Conservation (phyloP, 163 green algal genomes). For the Prototheca wickerhamii region DNA sequence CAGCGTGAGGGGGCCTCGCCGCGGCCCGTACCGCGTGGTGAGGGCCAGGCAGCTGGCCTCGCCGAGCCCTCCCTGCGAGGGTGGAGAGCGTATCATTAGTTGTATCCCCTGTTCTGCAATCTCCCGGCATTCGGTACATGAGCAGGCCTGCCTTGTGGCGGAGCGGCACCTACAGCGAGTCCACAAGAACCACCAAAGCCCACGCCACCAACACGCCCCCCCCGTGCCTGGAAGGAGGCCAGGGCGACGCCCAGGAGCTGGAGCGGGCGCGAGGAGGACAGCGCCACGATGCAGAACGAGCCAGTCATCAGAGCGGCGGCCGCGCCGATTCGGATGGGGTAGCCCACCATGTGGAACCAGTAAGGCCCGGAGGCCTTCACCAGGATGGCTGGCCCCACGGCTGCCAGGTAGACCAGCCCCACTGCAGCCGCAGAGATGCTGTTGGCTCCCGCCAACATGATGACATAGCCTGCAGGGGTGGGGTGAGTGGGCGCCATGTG, state of each 20-base stretch:
- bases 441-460: slow-evolving; percentile 55
- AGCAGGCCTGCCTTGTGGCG: too few relatives aligned
- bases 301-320: slow-evolving; percentile 28
- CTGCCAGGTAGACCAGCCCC: slow-evolving; percentile 50
- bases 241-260: slow-evolving; percentile 51
- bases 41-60: slow-evolving; percentile 43
- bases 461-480: slow-evolving; percentile 39
- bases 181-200: background rate
- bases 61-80: slow-evolving; percentile 48
- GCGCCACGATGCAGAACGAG: slow-evolving; percentile 34
- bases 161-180: too few relatives aligned
- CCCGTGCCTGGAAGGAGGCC: slow-evolving; percentile 28
- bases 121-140: too few relatives aligned
- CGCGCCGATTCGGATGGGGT: slow-evolving; percentile 19
- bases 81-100: too few relatives aligned
- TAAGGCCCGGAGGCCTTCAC: slow-evolving; percentile 40
- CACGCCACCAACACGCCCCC: background rate
- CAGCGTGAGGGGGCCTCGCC: slow-evolving; percentile 23
- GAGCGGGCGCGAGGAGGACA: slow-evolving; percentile 8
- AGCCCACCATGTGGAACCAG: slow-evolving; percentile 48
- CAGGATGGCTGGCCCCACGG: slow-evolving; percentile 41
- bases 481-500: background rate
- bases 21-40: slow-evolving; percentile 11
- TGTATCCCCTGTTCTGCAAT: too few relatives aligned
- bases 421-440: slow-evolving; percentile 43